Evolutionary conservation across 1,284 basidiomycete species (phyloP).

Genomic region (Apiotrichum porosum): DNA sequence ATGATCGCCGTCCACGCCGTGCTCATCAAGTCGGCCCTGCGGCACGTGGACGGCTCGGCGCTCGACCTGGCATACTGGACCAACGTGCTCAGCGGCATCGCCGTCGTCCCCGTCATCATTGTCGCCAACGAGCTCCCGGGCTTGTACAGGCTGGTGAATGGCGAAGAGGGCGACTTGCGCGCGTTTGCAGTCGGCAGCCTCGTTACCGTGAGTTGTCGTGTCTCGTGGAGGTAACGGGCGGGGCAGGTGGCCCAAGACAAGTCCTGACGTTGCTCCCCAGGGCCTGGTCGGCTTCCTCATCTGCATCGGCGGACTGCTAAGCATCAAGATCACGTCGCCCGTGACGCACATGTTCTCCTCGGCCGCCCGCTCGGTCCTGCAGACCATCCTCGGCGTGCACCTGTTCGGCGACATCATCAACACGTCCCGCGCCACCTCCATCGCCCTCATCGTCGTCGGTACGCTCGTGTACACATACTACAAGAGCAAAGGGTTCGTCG

Average conservation of each 20-base stretch:
- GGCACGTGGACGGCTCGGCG: slow-evolving; percentile 21
- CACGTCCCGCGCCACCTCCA: slow-evolving; percentile 12
- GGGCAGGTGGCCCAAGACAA: background rate
- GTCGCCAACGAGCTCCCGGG: slow-evolving; percentile 10
- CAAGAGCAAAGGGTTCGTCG: background rate
- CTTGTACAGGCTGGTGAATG: background rate
- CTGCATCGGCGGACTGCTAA: slow-evolving; percentile 24
- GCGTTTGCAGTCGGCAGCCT: slow-evolving; percentile 15
- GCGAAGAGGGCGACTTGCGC: slow-evolving; percentile 3
- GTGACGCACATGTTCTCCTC: slow-evolving; percentile 30
- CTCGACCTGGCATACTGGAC: slow-evolving; percentile 29
- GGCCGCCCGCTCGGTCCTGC: slow-evolving; percentile 18
- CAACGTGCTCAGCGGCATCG: slow-evolving; percentile 16
- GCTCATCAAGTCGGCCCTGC: slow-evolving; percentile 25
- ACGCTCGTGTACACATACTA: slow-evolving; percentile 18
- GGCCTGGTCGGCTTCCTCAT: slow-evolving; percentile 26
- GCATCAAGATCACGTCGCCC: slow-evolving; percentile 30
- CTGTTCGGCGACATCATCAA: slow-evolving; percentile 1
- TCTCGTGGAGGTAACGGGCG: background rate
- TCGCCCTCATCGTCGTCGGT: slow-evolving; percentile 13
- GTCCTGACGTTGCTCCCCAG: slow-evolving; percentile 2
- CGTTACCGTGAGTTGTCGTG: slow-evolving; percentile 20
- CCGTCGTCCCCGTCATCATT: slow-evolving; percentile 14
- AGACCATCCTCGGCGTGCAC: slow-evolving; percentile 15
- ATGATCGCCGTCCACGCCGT: slow-evolving; percentile 32